These are phyloP conservation scores for Populus nigra DNA, from an alignment of 345 rosid genomes.

Conservation along the genomic window DNA sequence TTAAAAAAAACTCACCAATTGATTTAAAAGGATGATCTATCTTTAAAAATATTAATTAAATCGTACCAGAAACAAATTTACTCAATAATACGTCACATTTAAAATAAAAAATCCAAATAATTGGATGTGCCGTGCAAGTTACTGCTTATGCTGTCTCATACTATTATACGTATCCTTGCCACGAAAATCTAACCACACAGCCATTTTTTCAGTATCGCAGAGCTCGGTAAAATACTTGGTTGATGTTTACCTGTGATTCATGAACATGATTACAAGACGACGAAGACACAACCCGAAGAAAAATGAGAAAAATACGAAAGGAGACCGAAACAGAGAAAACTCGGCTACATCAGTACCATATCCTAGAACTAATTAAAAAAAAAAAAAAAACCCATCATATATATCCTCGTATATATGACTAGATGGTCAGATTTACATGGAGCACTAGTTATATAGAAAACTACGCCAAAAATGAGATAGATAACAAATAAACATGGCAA, in stretches of 20 bases:
- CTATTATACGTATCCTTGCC: background rate
- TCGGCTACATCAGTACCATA: background rate
- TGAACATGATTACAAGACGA: constrained; percentile 50
- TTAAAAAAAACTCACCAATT: too few species aligned
- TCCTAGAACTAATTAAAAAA: background rate
- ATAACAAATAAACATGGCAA: constrained; percentile 45
- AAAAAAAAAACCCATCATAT: background rate
- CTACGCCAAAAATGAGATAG: constrained; percentile 11
- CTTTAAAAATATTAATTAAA: too few species aligned
- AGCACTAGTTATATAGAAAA: background rate
- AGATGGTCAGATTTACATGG: background rate
- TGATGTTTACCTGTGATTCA: constrained; percentile 17
- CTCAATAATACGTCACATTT: too few species aligned
- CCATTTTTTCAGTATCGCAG: background rate
- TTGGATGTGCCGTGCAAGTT: too few species aligned
- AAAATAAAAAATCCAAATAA: too few species aligned
- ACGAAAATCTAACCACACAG: background rate
- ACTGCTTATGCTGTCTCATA: background rate
- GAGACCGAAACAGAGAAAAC: constrained; percentile 19
- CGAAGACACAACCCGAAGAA: constrained; percentile 29
- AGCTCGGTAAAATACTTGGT: background rate
- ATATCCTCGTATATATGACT: background rate
- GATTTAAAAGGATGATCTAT: too few species aligned
- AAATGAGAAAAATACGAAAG: constrained; percentile 31
- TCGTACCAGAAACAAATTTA: too few species aligned